Conservation (phyloP, 768 basidiomycete species). For the Clitopilus passeckerianus region DNA sequence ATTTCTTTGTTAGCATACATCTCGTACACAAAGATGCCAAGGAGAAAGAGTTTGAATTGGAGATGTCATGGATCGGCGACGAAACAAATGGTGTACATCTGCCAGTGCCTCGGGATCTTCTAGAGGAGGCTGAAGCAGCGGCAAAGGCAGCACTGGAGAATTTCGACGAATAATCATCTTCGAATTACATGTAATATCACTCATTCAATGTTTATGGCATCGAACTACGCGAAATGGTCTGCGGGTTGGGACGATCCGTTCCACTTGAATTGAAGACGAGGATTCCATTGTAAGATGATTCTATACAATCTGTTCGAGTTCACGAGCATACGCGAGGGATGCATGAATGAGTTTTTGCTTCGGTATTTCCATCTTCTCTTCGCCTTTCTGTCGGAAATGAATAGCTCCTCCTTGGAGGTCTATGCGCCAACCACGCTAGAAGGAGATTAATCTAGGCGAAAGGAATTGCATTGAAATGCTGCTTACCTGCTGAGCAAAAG, state of each 20-base stretch:
- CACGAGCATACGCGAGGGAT: conserved; percentile 76
- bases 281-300: conserved; percentile 22
- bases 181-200: neutral
- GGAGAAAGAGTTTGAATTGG: conserved; percentile 97
- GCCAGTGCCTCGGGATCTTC: conserved; percentile 80
- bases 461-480: no score
- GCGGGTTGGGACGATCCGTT: no score
- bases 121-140: conserved; percentile 79
- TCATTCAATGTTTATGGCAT: conserved; percentile 1
- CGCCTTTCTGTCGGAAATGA: conserved; percentile 74
- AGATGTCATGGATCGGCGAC: conserved; percentile 93
- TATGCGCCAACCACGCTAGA: conserved; percentile 81
- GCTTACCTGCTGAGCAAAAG: conserved; percentile 74
- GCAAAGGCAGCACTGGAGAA: conserved; percentile 82
- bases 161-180: conserved; percentile 28
- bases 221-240: conserved; percentile 1
- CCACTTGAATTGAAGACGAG: no score
- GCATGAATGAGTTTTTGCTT: conserved; percentile 79
- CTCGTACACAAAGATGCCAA: conserved; percentile 97
- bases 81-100: conserved; percentile 79
- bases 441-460: conserved; percentile 9
- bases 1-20: conserved; percentile 66
- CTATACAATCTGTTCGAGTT: conserved; percentile 89
- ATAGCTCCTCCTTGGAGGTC: conserved; percentile 66
- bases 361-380: conserved; percentile 82